Base-by-base conservation (phyloP, 1,139 yeast genomes). In the Yamadazyma buinensis region DNA sequence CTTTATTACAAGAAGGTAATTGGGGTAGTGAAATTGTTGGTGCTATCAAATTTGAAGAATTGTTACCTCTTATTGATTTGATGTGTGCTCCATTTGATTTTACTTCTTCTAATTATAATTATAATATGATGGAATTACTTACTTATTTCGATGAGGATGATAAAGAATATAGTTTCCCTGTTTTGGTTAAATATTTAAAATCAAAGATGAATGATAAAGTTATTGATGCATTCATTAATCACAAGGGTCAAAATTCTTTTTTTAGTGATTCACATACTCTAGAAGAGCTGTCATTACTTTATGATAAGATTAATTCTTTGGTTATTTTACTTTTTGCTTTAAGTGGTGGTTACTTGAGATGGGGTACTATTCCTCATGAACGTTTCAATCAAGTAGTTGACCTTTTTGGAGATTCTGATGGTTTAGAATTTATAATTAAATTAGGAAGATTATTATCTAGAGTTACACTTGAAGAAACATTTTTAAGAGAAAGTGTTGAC, bases 1-100 rank as follows among this genome's bases (percentile, higher is more conserved):
- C 74, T 0, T 54, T 75, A 25, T 51, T 74, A 15, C 73, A 70
- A 41, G 75, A 68, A 42, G 64, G 73, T 22, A 68, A 62, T 39
- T 74, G 85, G 80, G 72, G 69, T 8, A 48, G 55, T 11, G 65
- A 59, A 10, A 52, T 72, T 9, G 64, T 69, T 24, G 60, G 59
- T 5, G 55, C 57, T 12, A 53, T 80, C 9, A 55, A 64, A 1
- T 65, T 71, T 41, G 59, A 63, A 8, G 57, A 62, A 19, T 72
- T 84, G 67, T 44, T 77, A 11, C 55, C 51, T 4, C 61, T 69
- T 26, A 45, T 75, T 23, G 59, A 64, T 1, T 42, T 79, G 36
- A 58, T 66, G 5, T 70, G 75, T 38, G 72, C 76, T 1, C 83
- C 92, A 0, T 80, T 66, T 52, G 88, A 83, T 47, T 78, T 72